Percentiles rank a stretch among this genome's conserved stretches.
Evolutionary conservation across 106 monocot genomes (phyloP).

Genomic region (Platanthera zijinensis): DNA sequence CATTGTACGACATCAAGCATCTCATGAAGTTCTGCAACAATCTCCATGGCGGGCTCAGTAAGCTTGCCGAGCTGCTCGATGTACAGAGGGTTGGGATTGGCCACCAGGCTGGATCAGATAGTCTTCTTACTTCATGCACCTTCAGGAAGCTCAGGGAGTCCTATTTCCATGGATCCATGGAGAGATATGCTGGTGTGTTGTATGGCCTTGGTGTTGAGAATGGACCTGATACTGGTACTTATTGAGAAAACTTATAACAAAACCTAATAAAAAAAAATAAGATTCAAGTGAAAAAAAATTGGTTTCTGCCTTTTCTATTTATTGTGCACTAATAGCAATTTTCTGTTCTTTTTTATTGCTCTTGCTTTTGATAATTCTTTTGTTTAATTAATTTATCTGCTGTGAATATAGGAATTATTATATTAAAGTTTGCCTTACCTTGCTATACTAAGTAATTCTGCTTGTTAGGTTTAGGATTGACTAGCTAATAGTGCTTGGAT

Average conservation of each 20-base stretch:
- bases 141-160: conserved; percentile 33
- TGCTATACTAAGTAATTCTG: no score
- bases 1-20: conserved; percentile 26
- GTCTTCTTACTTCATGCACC: conserved; percentile 20
- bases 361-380: no score
- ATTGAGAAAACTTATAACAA: conserved; percentile 14
- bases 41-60: conserved; percentile 29
- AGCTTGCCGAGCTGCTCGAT: conserved; percentile 30
- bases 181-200: conserved; percentile 22
- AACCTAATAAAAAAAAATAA: background rate
- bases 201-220: conserved; percentile 23
- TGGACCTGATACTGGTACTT: conserved; percentile 11
- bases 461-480: no score
- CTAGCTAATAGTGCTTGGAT: no score
- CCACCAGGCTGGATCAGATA: conserved; percentile 35
- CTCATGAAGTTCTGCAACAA: conserved; percentile 36
- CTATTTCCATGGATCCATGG: conserved; percentile 24
- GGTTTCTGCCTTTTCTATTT: no score
- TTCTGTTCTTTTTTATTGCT: no score
- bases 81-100: conserved; percentile 29
- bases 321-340: no score
- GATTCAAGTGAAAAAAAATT: background rate
- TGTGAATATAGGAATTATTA: no score
- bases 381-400: no score
- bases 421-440: no score